Conservation (phyloP, 495 filamentous ascomycete species). For the Lasiosphaeria hispida region DNA sequence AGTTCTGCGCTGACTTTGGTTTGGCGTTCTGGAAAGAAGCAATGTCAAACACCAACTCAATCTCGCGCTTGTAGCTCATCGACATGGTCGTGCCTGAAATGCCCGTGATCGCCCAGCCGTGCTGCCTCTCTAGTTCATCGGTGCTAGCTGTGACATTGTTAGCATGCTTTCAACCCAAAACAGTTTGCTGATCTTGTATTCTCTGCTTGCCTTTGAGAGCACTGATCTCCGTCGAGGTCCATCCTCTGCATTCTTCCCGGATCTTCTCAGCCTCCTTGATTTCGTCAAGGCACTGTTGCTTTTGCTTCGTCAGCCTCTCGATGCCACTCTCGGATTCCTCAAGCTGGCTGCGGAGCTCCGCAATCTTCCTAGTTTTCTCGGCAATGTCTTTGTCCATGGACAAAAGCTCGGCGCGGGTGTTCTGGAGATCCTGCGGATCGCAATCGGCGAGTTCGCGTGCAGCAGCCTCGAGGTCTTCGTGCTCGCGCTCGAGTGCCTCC, state of each 20-base stretch:
- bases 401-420: constrained; percentile 61
- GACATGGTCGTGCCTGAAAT: constrained; percentile 59
- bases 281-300: constrained; percentile 64
- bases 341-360: constrained; percentile 60
- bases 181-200: background rate
- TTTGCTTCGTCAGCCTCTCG: constrained; percentile 58
- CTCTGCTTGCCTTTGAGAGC: constrained; percentile 62
- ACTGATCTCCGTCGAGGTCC: constrained; percentile 75
- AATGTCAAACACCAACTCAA: constrained; percentile 75
- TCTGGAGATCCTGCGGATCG: constrained; percentile 73
- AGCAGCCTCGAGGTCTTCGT: constrained; percentile 61
- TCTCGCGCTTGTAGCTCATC: constrained; percentile 74
- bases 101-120: constrained; percentile 78
- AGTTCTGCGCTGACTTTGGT: constrained; percentile 22
- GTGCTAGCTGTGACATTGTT: constrained; percentile 54
- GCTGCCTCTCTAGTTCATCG: constrained; percentile 60
- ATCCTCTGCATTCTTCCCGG: constrained; percentile 83
- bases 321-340: constrained; percentile 61
- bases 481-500: constrained; percentile 58
- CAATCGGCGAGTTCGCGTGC: constrained; percentile 75
- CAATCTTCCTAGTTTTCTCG: constrained; percentile 62
- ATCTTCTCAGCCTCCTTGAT: constrained; percentile 82
- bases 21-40: constrained; percentile 48
- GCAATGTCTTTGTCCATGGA: constrained; percentile 64
- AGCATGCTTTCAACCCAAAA: constrained; percentile 6